Percentiles rank a stretch among this genome's conserved stretches.
Evolutionary conservation across 1,284 basidiomycete genomes (phyloP).

Genomic region (Ceraceosorus guamensis): DNA sequence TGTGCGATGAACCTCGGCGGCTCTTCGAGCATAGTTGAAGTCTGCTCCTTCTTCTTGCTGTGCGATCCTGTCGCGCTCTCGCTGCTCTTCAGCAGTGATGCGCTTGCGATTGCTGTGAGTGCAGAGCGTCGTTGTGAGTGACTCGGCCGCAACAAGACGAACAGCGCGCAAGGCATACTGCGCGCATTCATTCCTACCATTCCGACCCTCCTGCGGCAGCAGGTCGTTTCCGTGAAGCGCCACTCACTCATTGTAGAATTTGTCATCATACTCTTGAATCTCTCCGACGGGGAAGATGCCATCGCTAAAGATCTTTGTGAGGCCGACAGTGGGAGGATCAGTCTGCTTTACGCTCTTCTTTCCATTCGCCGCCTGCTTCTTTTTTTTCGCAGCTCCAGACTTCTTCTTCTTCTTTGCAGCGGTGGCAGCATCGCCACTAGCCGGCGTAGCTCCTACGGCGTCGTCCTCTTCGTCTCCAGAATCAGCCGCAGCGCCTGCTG

Average conservation of each 20-base stretch:
- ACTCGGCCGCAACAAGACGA: not conserved
- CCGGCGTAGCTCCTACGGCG: too few species aligned
- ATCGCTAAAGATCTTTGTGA: constrained; percentile 80
- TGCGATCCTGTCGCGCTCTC: constrained; percentile 63
- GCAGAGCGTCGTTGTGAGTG: too few species aligned
- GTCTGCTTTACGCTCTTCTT: constrained; percentile 56
- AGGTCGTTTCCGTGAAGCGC: not conserved
- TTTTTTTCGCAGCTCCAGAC: constrained; percentile 39
- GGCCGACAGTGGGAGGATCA: constrained; percentile 84
- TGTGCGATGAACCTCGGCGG: constrained; percentile 84
- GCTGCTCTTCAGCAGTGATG: constrained; percentile 81
- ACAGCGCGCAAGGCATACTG: constrained; percentile 1
- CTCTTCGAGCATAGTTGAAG: constrained; percentile 82
- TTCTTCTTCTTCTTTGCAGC: constrained; percentile 91
- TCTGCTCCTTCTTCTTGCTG: constrained; percentile 51
- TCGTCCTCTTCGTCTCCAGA: too few species aligned
- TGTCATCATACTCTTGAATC: constrained; percentile 69
- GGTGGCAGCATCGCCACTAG: too few species aligned
- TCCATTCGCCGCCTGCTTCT: constrained; percentile 22
- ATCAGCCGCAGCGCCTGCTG: too few species aligned
- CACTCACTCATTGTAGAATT: constrained; percentile 59
- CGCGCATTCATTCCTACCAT: too few species aligned
- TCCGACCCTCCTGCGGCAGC: too few species aligned
- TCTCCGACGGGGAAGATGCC: constrained; percentile 86
- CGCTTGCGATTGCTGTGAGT: constrained; percentile 56